Evolutionary conservation across 2,329 filamentous ascomycete genomes (phyloP), one percentile per base, ranked within the genome.

Genomic region (Cadophora malorum): DNA sequence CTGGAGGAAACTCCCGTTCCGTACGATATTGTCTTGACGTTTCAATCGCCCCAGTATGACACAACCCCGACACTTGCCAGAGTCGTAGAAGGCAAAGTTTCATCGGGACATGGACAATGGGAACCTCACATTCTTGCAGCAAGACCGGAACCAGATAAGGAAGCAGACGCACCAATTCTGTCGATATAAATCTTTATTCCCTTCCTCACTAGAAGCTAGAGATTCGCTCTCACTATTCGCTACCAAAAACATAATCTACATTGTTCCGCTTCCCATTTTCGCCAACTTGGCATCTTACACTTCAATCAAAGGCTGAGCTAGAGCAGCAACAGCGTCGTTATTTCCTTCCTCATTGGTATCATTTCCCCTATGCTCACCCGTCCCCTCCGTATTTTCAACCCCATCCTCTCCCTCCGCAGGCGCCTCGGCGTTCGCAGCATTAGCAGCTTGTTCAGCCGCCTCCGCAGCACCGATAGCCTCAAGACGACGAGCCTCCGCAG

Each of bases 401-500:
- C n/a, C 58, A 19, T 41, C 61, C 28, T 52, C 33, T 55, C 19
- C 41, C 10, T n/a, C 63, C 50, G 25, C 66, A 21, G 45, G 53
- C 12, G 45, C 21, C 10, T 53, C 66, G 23, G 28, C 55, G 62
- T 69, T 66, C 3, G 50, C 72, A 12, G 67, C 64, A 14, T 69
- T 66, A 2, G 50, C 72, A 12, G 67, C 64, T 16, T 67, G 67
- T 38, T 72, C 71, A 3, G 68, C 72, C 21, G 70, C 70, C 25
- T 69, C 72, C 23, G 71, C 74, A 35, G 67, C 75, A 41, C 71
- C 72, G 28, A 70, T 69, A 47, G 55, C 67, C 10, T 73, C 72
- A 52, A 71, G 70, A 67, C 74, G 71, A 58, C 74, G 74, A 52
- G 70, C 73, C 59, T 75, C 75, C 33, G 72, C 73, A 47, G 72